Evolutionary conservation across 768 basidiomycete genomes (phyloP), one percentile per base, ranked within the genome.

Genomic region (Candolleomyces efflorescens): DNA sequence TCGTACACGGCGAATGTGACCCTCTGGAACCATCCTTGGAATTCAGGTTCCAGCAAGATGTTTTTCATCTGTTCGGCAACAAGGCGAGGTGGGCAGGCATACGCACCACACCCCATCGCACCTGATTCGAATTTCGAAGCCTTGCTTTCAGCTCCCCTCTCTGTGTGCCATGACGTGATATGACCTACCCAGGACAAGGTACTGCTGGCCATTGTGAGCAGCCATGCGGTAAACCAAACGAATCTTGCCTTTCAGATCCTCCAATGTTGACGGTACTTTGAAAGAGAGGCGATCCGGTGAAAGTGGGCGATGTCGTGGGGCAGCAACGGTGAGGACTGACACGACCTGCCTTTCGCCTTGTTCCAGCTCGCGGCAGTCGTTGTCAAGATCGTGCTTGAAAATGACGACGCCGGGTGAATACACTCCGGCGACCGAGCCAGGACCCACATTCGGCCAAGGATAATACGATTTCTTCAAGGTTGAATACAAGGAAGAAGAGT

Each of bases 401-500:
- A 81, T 69, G 38, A 81, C 75, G 9, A 81, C 73, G 6, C 72
- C 75, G 0, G 78, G 76, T 0, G 78, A 81, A 64, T 63, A 79
- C 0, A 79, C 57, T 0, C 76, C 79, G 1, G 75, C 73, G 5
- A 68, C 60, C n/a, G 73, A 77, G 1, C 72, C 73, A 3, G 67
- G 68, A 26, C 79, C 78, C 17, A 71, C 64, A 62, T 80, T 80
- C 11, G 75, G 72, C 79, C 79, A 80, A 9, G 79, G 78, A 54
- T 79, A 79, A 58, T 73, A 77, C 6, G 66, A 64, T 20, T 65
- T 63, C 48, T 73, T 73, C 37, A 80, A 70, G 1, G 78, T 78
- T 15, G 58, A 55, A 60, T 76, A 80, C 3, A 80, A 67, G 3
- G 78, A 78, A 3, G 78, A 78, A 11, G 76, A 75, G 61, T 79